Evolutionary conservation across 202 grass and related monocot species (phyloP).

Genomic region (Carex sylvatica): DNA sequence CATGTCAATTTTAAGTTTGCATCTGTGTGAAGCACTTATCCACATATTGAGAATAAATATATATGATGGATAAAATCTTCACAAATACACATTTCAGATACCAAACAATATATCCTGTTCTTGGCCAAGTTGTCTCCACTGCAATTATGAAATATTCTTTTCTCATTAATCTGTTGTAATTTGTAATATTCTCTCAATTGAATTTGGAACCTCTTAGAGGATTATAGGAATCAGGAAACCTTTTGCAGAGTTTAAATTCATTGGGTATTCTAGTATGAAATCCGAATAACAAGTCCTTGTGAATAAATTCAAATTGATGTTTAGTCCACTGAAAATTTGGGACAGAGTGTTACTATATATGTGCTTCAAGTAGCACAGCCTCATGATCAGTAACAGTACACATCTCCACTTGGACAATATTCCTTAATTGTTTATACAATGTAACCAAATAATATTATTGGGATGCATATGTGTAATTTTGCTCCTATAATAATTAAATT

Average conservation of each 20-base stretch:
- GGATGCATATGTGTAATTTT: neutral
- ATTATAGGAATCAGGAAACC: neutral
- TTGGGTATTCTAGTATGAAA: neutral
- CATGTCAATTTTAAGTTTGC: neutral
- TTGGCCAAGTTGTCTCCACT: neutral
- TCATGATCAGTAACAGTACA: neutral
- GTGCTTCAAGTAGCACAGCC: neutral
- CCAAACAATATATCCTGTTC: neutral
- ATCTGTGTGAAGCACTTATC: neutral
- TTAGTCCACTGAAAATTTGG: neutral
- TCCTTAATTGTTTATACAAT: neutral
- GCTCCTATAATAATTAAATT: no score
- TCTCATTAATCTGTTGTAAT: neutral
- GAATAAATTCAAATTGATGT: slow-evolving; percentile 4
- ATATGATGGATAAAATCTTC: slow-evolving; percentile 3
- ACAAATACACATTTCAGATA: slow-evolving; percentile 7
- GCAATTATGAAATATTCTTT: slow-evolving; percentile 19
- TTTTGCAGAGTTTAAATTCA: neutral
- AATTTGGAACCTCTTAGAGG: neutral
- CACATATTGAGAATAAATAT: slow-evolving; percentile 4
- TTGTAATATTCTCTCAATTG: neutral
- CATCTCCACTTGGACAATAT: neutral
- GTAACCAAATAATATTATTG: neutral
- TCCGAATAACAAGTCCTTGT: neutral
- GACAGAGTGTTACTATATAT: neutral